Base-by-base conservation (phyloP, 2,329 filamentous ascomycete species). In the Hawksworthiomyces lignivorus region DNA sequence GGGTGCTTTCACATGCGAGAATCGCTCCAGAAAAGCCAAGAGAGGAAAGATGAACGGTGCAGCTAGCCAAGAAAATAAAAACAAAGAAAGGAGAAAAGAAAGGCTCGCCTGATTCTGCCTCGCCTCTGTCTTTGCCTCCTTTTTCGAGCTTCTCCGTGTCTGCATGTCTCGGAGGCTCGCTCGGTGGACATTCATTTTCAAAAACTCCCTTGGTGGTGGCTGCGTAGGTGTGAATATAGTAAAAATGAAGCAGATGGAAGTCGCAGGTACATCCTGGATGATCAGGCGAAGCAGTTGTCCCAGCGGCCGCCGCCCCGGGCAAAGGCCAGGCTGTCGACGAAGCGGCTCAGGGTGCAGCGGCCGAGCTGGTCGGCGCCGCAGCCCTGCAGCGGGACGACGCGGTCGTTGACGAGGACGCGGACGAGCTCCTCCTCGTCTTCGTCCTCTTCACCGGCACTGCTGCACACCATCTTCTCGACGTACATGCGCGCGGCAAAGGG, bases 391-490 rank as follows among this genome's bases (percentile, higher is more conserved):
- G 80, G 77, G 45, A 89, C 69, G 3, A 95, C 86, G 19, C 86
- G 74, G 55, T 94, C 87, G 61, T 96, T 95, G 27, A 96, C 68
- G 45, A 96, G 63, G 5, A 94, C 70, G 28, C 89, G 73, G 10
- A 96, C 85, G 39, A 83, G 68, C 59, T 92, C 84, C 55, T 87
- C 77, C 2, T 62, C 49, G 17, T 28, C 28, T 6, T 14, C 30
- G 11, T 33, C 45, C 21, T 20, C 55, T 11, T 31, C 48, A 34
- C 32, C 29, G 19, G 14, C 19, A 9, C 48, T 65, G 3, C 57
- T 57, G 59, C 89, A 96, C 30, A 62, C 62, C 75, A 95, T 80
- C 70, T 90, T 92, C 70, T 96, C 89, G 27, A 96, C 77, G 59
- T 94, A 94, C 61, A 87, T 75, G 40, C 88, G 71, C 15, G 77